Base-by-base conservation (phyloP, 2,329 filamentous ascomycete species). In the Ilyonectria robusta region DNA sequence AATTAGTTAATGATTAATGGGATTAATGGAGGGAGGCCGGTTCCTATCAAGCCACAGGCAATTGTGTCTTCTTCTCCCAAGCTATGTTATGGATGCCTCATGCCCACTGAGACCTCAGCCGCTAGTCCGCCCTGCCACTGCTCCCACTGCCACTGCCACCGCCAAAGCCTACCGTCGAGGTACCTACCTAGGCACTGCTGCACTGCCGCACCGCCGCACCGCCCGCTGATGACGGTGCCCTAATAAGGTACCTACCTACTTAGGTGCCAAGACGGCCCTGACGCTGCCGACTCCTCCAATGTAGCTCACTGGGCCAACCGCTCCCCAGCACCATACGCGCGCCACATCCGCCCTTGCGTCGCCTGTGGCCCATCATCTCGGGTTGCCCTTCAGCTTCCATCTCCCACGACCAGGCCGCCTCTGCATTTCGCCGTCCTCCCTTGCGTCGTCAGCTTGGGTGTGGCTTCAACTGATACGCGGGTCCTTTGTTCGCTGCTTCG, bases 341-440 rank as follows among this genome's bases (percentile, higher is more conserved):
- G 60, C 53, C 60, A 58, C 47, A 58, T 58, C 53, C 60, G 44
- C 37, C 53, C 59, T 59, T 35, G 35, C 61, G 46, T 59, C 59
- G 33, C 35, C 48, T 11, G n/a, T 59, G 51, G 33, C 35, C 48
- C 29, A n/a, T 53, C 48, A 55, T 42, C 53, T 26, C 50, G 50
- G 29, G 29, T 23, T 56, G 23, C 17, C 42, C 35, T 33, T 46
- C 23, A 48, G 42, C 59, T 56, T 29, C 21, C 15, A 23, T 23
- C 23, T 23, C 21, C 11, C 21, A n/a, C 46, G 21, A n/a, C 21
- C 44, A 19, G 46, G 23, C 23, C 26, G 23, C 26, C 29, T 51
- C 17, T 42, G 40, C 8, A 8, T n/a, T n/a, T n/a, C 29, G 8
- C 48, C 17, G 26, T 8, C 29, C 48, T 26, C 40, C 48, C 48